Evolutionary conservation across 1,284 basidiomycete species (phyloP).

Genomic region (Austroboletus niveus): DNA sequence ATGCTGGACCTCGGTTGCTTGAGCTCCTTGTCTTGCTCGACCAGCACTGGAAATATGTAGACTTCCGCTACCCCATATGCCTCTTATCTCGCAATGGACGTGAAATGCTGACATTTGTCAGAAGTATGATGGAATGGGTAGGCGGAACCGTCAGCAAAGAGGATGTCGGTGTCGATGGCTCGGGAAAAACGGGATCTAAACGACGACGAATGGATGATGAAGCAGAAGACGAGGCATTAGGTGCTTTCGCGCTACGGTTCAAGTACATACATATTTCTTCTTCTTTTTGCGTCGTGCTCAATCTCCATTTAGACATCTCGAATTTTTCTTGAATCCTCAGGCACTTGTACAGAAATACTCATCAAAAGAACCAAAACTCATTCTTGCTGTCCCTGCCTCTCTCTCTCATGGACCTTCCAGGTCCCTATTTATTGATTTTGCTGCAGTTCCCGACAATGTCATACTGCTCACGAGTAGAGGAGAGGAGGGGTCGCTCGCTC

Average conservation of each 20-base stretch:
- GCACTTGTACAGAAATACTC: conserved; percentile 82
- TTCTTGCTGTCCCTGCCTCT: conserved; percentile 89
- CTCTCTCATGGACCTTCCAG: conserved; percentile 93
- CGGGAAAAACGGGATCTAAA: conserved; percentile 50
- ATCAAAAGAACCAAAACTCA: conserved; percentile 85
- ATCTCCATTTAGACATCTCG: conserved; percentile 63
- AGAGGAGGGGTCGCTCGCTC: conserved; percentile 79
- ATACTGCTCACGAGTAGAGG: conserved; percentile 78
- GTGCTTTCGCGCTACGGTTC: conserved; percentile 74
- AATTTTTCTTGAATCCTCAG: conserved; percentile 84
- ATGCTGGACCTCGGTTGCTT: conserved; percentile 89
- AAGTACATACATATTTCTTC: conserved; percentile 42
- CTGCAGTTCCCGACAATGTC: conserved; percentile 77
- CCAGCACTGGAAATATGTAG: conserved; percentile 94
- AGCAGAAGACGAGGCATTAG: conserved; percentile 69
- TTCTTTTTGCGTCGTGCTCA: conserved; percentile 1
- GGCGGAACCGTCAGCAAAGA: conserved; percentile 91
- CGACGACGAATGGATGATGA: conserved; percentile 67
- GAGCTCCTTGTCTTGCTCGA: conserved; percentile 95
- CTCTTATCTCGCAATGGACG: conserved; percentile 87
- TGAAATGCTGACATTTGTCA: conserved; percentile 92
- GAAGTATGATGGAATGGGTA: conserved; percentile 99
- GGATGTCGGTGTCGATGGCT: conserved; percentile 76
- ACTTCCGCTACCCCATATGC: conserved; percentile 84
- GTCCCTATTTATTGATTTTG: conserved; percentile 82